These are phyloP conservation scores for Rheum nobile DNA, from an alignment of 148 eudicot genomes.

Conservation along the genomic window DNA sequence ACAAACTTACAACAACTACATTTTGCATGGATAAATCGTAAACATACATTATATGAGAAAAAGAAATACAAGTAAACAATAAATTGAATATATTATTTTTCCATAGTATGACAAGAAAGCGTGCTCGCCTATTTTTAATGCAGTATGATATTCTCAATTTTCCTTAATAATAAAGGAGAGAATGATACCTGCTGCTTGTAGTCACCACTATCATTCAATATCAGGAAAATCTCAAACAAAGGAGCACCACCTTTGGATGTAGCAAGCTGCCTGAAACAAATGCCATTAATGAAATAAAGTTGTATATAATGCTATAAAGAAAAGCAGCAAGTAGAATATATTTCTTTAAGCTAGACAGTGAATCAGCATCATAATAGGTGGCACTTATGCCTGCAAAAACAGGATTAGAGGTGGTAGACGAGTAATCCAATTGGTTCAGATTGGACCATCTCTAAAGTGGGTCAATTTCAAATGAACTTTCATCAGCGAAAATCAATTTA, in stretches of 20 bases:
- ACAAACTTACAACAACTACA: neutral
- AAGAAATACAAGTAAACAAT: neutral
- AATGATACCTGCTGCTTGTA: slow-evolving; percentile 74
- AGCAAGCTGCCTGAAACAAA: slow-evolving; percentile 79
- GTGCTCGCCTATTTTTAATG: neutral
- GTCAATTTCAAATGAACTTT: neutral
- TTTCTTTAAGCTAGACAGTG: neutral
- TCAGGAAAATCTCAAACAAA: slow-evolving; percentile 81
- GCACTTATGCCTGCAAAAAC: neutral
- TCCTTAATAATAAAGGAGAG: neutral
- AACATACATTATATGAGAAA: neutral
- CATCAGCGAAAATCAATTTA: neutral
- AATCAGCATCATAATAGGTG: neutral
- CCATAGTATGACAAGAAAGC: neutral
- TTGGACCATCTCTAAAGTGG: neutral
- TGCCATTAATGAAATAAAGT: neutral
- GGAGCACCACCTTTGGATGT: slow-evolving; percentile 71
- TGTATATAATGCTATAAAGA: neutral
- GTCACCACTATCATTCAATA: slow-evolving; percentile 52
- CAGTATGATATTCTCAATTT: neutral
- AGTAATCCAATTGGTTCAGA: neutral
- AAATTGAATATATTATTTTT: neutral
- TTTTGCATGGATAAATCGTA: neutral
- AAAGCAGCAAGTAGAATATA: neutral
- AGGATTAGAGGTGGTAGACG: neutral